Conservation (phyloP, 2,329 filamentous ascomycete genomes). For the Colletotrichum sp. region DNA sequence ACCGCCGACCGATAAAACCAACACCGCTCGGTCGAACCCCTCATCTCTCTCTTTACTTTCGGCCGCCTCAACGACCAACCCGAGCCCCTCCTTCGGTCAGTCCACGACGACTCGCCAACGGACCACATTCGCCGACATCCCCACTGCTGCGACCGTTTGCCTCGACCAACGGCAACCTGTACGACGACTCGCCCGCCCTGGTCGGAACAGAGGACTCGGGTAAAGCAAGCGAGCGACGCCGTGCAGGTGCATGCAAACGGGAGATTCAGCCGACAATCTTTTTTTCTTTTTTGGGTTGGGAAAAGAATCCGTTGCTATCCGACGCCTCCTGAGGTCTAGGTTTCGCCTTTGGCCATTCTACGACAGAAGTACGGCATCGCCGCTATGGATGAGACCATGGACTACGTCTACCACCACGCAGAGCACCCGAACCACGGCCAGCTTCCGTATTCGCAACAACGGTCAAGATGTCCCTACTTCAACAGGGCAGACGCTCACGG, state of each 20-base stretch:
- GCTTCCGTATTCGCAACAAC: constrained; percentile 1
- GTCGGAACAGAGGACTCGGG: not conserved
- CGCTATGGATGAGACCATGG: constrained; percentile 17
- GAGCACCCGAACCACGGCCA: constrained; percentile 7
- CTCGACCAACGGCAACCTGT: not conserved
- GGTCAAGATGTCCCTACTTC: constrained; percentile 5
- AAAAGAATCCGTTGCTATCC: not conserved
- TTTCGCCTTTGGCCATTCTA: not conserved
- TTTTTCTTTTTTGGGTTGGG: not conserved
- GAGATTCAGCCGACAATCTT: not conserved
- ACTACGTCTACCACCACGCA: constrained; percentile 15
- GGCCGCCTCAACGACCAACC: not conserved
- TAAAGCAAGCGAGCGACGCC: constrained; percentile 5
- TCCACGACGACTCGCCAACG: not conserved
- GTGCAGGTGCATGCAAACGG: not conserved
- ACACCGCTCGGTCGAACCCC: not conserved
- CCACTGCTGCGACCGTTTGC: not conserved
- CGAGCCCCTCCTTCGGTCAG: not conserved
- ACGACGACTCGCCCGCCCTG: not conserved
- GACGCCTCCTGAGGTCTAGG: not conserved
- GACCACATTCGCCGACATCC: not conserved
- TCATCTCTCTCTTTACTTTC: not conserved
- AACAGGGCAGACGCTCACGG: not conserved
- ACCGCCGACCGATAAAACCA: constrained; percentile 6
- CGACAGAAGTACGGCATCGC: not conserved